These are phyloP conservation scores for Candida ipomoeae DNA, from an alignment of 805 yeast genomes.

Conservation along the genomic window DNA sequence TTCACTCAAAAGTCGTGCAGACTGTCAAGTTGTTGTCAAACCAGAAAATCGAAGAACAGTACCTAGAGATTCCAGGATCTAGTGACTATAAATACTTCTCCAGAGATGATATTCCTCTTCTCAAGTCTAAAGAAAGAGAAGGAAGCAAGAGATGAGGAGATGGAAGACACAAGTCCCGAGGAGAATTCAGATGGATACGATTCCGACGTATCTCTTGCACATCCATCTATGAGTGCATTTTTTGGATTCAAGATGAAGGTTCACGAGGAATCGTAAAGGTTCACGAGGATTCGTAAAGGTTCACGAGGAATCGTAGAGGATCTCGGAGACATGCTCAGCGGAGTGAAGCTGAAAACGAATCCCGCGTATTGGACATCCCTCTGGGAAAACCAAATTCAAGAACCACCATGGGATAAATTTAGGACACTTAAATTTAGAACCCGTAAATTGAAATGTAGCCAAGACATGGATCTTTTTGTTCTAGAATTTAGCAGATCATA, in stretches of 20 bases:
- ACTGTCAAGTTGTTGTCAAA: conserved; percentile 23
- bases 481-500: not conserved
- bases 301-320: not conserved
- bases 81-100: conserved; percentile 20
- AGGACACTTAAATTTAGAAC: no score
- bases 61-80: conserved; percentile 16
- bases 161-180: not conserved
- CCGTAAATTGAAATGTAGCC: no score
- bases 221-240: conserved; percentile 47
- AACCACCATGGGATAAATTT: conserved; percentile 10
- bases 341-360: not conserved
- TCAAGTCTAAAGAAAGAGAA: conserved; percentile 16
- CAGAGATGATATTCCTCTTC: conserved; percentile 33
- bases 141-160: not conserved
- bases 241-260: conserved; percentile 46
- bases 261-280: conserved; percentile 22
- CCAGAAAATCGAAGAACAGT: conserved; percentile 21
- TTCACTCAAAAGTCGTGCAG: conserved; percentile 54
- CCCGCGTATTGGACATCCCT: conserved; percentile 37
- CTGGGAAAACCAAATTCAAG: conserved; percentile 38
- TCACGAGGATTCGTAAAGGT: not conserved
- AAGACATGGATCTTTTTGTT: no score
- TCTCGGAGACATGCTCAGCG: not conserved
- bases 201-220: conserved; percentile 49
- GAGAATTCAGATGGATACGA: conserved; percentile 30